Evolutionary conservation across 1,284 basidiomycete species (phyloP).

Genomic region (Mycena citricolor): DNA sequence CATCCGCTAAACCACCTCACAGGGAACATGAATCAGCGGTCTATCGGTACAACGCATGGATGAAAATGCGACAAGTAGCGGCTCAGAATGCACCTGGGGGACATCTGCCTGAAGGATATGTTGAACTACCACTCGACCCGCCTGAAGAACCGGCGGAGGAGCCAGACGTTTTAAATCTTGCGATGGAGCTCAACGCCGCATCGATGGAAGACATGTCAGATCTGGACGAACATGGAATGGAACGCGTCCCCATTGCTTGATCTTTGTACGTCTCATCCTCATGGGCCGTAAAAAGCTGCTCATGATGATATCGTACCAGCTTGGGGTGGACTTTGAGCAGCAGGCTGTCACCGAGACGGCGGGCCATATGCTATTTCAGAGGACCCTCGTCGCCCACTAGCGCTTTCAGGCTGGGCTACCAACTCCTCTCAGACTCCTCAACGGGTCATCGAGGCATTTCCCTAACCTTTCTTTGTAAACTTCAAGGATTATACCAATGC

Average conservation of each 20-base stretch:
- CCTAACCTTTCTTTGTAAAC: too few relatives aligned
- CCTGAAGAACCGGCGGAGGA: slow-evolving; percentile 78
- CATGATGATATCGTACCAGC: too few relatives aligned
- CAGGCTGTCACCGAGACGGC: too few relatives aligned
- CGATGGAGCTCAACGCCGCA: slow-evolving; percentile 83
- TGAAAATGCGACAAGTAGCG: slow-evolving; percentile 74
- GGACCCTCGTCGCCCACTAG: too few relatives aligned
- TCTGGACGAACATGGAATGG: slow-evolving; percentile 80
- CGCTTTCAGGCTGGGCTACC: too few relatives aligned
- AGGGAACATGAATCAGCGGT: slow-evolving; percentile 86
- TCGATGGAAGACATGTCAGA: slow-evolving; percentile 81
- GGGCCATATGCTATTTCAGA: too few relatives aligned
- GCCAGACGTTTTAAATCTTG: slow-evolving; percentile 79
- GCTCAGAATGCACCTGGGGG: slow-evolving; percentile 66
- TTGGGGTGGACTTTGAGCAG: too few relatives aligned
- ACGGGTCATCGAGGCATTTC: too few relatives aligned
- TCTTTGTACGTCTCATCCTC: too few relatives aligned
- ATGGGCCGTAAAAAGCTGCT: too few relatives aligned
- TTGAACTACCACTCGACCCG: slow-evolving; percentile 62
- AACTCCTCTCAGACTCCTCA: too few relatives aligned
- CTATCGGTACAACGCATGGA: slow-evolving; percentile 82
- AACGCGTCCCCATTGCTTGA: slow-evolving; percentile 87
- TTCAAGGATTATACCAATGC: too few relatives aligned
- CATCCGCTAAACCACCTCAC: slow-evolving; percentile 6
- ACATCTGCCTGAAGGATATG: slow-evolving; percentile 65